Conservation (phyloP, 1,284 basidiomycete genomes). For the Sporisorium iseilematis-ciliati region DNA sequence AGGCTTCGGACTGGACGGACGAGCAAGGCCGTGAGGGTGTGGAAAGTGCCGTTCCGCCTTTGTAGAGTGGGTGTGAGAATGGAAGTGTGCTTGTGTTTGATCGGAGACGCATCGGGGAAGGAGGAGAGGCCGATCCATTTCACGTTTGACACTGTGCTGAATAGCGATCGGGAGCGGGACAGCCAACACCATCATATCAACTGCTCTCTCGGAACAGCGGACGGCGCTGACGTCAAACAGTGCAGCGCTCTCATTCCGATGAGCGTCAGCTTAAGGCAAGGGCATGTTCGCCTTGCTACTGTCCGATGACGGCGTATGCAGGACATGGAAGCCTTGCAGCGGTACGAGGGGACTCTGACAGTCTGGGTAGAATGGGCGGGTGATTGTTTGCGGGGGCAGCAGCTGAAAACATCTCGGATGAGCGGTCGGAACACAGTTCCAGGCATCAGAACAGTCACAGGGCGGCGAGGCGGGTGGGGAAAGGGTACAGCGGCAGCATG, state of each 20-base stretch:
- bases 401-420: constrained; percentile 6
- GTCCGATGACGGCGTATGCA: constrained; percentile 28
- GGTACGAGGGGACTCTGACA: neutral
- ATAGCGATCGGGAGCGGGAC: constrained; percentile 10
- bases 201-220: neutral
- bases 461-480: constrained; percentile 1
- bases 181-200: constrained; percentile 13
- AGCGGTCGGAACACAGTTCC: neutral
- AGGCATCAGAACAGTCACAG: neutral
- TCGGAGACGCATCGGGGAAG: constrained; percentile 16
- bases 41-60: neutral
- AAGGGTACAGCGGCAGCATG: neutral
- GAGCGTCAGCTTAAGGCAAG: constrained; percentile 31
- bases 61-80: neutral
- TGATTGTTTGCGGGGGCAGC: constrained; percentile 23
- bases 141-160: neutral
- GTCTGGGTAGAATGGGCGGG: neutral
- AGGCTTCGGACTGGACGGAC: constrained; percentile 23
- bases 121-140: neutral
- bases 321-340: constrained; percentile 25
- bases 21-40: constrained; percentile 20
- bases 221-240: constrained; percentile 17
- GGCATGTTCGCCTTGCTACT: neutral
- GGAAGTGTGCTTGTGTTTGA: constrained; percentile 10
- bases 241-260: neutral